Evolutionary conservation across 2,329 filamentous ascomycete species (phyloP).

Genomic region (Xylariaceae sp.): DNA sequence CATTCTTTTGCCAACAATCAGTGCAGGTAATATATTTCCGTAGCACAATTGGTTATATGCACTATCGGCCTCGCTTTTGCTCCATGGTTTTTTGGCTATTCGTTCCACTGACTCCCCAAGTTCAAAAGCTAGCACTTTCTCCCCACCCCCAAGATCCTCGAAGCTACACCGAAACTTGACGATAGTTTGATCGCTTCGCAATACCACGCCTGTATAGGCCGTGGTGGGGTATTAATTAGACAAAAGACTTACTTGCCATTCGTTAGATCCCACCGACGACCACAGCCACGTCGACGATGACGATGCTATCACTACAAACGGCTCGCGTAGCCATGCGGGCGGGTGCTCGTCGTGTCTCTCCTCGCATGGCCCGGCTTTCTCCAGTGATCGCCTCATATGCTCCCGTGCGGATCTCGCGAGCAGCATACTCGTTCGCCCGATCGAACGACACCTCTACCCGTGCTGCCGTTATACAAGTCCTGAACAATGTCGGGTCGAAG

Average conservation of each 20-base stretch:
- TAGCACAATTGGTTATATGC: slow-evolving; percentile 19
- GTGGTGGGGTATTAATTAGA: slow-evolving; percentile 18
- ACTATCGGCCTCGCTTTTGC: slow-evolving; percentile 10
- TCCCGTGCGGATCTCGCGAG: slow-evolving; percentile 36
- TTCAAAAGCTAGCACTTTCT: slow-evolving; percentile 3
- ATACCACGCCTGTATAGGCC: slow-evolving; percentile 27
- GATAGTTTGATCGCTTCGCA: slow-evolving; percentile 23
- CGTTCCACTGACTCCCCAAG: slow-evolving; percentile 16
- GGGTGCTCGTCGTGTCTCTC: slow-evolving; percentile 34
- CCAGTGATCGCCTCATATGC: slow-evolving; percentile 19
- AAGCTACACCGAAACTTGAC: slow-evolving; percentile 10
- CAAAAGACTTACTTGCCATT: slow-evolving; percentile 9
- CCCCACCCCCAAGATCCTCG: slow-evolving; percentile 18
- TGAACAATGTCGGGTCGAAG: slow-evolving; percentile 96
- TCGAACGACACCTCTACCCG: slow-evolving; percentile 63
- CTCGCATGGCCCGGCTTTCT: slow-evolving; percentile 26
- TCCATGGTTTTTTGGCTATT: slow-evolving; percentile 5
- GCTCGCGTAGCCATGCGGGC: slow-evolving; percentile 35
- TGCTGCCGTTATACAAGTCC: slow-evolving; percentile 82
- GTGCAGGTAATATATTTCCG: slow-evolving; percentile 27
- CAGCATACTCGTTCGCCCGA: slow-evolving; percentile 37
- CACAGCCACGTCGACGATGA: background rate
- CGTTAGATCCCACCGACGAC: background rate
- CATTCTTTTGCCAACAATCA: slow-evolving; percentile 24
- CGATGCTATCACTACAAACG: slow-evolving; percentile 34